Percentiles rank a stretch among this genome's conserved stretches.
These are phyloP conservation scores for Mycosphaerella sp. DNA, from an alignment of 2,329 filamentous ascomycete genomes.

Conservation along the genomic window DNA sequence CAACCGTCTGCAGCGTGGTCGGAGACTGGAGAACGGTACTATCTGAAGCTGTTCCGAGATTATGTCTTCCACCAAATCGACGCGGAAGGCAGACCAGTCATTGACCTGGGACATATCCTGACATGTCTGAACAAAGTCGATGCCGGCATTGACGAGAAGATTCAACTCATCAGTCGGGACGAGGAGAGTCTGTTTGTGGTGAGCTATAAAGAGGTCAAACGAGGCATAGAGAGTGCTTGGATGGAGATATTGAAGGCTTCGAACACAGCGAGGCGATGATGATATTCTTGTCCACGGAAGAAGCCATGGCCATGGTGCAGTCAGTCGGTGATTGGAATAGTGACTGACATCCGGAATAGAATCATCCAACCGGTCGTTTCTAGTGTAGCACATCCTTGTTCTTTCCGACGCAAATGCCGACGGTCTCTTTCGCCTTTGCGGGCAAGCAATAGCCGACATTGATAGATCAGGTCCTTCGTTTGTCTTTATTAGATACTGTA, in stretches of 20 bases:
- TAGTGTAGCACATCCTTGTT: too few relatives aligned
- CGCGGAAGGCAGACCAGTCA: constrained; percentile 69
- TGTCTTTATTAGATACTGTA: background rate
- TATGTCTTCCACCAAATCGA: constrained; percentile 98
- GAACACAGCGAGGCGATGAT: constrained; percentile 13
- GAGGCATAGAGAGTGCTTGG: constrained; percentile 55
- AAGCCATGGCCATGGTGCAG: too few relatives aligned
- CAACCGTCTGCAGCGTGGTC: constrained; percentile 56
- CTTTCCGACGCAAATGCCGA: background rate
- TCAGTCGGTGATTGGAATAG: background rate
- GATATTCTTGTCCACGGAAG: background rate
- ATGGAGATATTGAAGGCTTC: constrained; percentile 44
- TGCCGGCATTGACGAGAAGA: constrained; percentile 76
- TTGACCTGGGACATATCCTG: constrained; percentile 83
- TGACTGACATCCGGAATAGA: background rate
- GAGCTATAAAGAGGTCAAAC: constrained; percentile 81
- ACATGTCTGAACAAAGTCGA: constrained; percentile 87
- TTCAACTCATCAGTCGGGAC: constrained; percentile 80
- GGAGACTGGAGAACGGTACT: constrained; percentile 86
- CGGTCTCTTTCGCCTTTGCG: background rate
- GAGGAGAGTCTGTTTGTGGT: constrained; percentile 84
- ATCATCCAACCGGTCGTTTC: background rate
- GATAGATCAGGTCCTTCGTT: background rate
- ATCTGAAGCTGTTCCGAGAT: constrained; percentile 90
- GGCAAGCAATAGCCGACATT: background rate